phyloP scores from a whole-genome alignment of 129 eudicot genomes.

The Ambrosia trifida region DNA sequence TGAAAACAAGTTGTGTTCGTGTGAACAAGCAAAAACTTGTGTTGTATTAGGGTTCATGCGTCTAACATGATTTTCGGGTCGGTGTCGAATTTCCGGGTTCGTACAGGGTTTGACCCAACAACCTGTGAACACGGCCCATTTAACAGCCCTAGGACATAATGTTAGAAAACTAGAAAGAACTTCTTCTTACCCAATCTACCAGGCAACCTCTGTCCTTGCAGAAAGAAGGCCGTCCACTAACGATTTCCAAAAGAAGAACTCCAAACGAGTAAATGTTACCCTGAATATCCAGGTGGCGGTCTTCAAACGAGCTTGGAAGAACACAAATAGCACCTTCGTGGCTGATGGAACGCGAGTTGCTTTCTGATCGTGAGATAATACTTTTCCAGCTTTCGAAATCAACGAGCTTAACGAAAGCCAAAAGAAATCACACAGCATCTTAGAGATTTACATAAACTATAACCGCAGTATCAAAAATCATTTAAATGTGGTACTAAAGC shows the following conservation, averaged over 20 bases:
- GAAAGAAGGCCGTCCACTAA: conserved; percentile 86
- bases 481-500: not conserved
- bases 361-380: conserved; percentile 77
- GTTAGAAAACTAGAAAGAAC: not conserved
- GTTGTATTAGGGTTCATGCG: not conserved
- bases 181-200: conserved; percentile 84
- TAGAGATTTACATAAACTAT: conserved; percentile 15
- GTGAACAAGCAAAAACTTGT: not conserved
- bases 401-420: conserved; percentile 58
- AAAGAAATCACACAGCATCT: not conserved
- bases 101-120: too few relatives aligned
- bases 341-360: conserved; percentile 64
- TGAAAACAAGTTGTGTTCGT: not conserved
- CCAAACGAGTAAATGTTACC: conserved; percentile 90
- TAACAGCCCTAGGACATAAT: not conserved
- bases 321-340: conserved; percentile 78
- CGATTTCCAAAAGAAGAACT: conserved; percentile 73
- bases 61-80: not conserved
- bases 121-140: not conserved
- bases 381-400: conserved; percentile 98
- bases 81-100: not conserved
- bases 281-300: conserved; percentile 68
- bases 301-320: conserved; percentile 66
- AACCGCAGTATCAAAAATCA: not conserved
- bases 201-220: conserved; percentile 77